Percentiles rank a stretch among this genome's conserved stretches.
Evolutionary conservation across 495 filamentous ascomycete species (phyloP).

Genomic region (Trichoderma orchidacearum): DNA sequence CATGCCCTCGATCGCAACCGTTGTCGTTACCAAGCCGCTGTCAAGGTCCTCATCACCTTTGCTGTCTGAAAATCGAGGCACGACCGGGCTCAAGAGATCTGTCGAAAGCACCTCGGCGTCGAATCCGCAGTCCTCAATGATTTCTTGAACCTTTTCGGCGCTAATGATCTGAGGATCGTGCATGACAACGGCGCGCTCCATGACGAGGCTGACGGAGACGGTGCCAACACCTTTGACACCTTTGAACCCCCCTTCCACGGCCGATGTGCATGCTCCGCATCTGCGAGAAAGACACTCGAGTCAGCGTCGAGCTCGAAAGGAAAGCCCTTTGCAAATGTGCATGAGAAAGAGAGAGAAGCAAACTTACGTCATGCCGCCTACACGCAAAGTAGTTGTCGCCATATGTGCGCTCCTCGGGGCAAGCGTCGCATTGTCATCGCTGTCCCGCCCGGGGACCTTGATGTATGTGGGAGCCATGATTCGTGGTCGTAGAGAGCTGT

Average conservation of each 20-base stretch:
- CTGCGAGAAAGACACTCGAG: conserved; percentile 10
- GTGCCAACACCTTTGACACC: conserved; percentile 62
- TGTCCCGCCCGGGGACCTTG: conserved; percentile 26
- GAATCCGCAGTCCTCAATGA: conserved; percentile 90
- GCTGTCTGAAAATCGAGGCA: conserved; percentile 8
- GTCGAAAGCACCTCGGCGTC: conserved; percentile 84
- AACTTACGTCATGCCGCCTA: conserved; percentile 76
- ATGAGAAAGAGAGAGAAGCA: not conserved
- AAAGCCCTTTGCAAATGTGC: not conserved
- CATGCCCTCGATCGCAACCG: conserved; percentile 83
- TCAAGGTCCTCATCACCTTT: conserved; percentile 17
- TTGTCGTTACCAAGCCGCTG: conserved; percentile 35
- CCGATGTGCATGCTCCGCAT: conserved; percentile 80
- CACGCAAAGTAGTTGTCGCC: conserved; percentile 83
- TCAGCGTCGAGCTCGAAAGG: conserved; percentile 2
- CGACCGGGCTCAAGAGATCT: conserved; percentile 42
- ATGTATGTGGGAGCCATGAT: conserved; percentile 35
- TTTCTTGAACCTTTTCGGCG: conserved; percentile 61
- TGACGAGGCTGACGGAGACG: conserved; percentile 82
- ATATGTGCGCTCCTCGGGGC: conserved; percentile 37
- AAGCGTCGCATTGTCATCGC: conserved; percentile 5
- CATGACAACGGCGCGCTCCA: conserved; percentile 80
- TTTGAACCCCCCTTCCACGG: conserved; percentile 75
- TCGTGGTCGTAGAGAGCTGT: conserved; percentile 3
- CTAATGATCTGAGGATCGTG: conserved; percentile 70